These are phyloP conservation scores for Kazachstania sp. DNA, from an alignment of 1,139 yeast species.

Conservation along the genomic window DNA sequence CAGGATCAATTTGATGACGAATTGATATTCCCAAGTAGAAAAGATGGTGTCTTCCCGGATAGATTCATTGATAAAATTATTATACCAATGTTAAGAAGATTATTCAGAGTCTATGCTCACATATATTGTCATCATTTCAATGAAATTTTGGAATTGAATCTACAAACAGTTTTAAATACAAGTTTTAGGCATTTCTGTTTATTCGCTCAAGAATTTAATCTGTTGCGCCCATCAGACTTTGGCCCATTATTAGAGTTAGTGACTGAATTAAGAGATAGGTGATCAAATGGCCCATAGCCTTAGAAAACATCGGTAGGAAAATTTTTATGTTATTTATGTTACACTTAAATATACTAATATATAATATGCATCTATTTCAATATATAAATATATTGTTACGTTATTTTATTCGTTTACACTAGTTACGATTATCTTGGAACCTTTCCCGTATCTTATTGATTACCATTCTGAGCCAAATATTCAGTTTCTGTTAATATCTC, in stretches of 20 bases:
- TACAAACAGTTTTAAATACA: conserved; percentile 89
- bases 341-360: too few relatives aligned
- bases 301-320: too few relatives aligned
- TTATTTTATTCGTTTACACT: too few relatives aligned
- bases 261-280: conserved; percentile 40
- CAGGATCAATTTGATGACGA: conserved; percentile 87
- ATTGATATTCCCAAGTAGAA: conserved; percentile 77
- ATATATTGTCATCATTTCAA: conserved; percentile 96
- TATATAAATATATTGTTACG: not conserved
- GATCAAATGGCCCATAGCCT: not conserved
- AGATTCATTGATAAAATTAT: conserved; percentile 64
- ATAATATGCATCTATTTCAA: not conserved
- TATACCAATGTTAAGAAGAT: conserved; percentile 77
- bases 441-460: too few relatives aligned
- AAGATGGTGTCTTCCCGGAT: conserved; percentile 75
- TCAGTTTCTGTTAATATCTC: conserved; percentile 11
- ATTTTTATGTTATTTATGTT: too few relatives aligned
- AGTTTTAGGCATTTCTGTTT: conserved; percentile 89
- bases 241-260: conserved; percentile 90
- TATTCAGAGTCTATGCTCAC: conserved; percentile 95
- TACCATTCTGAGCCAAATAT: not conserved
- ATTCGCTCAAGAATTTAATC: conserved; percentile 73
- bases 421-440: too few relatives aligned
- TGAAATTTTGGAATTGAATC: conserved; percentile 82
- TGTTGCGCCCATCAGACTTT: conserved; percentile 71